Base-by-base conservation (phyloP, 257 asterid species). In the Solanum sitiens region DNA sequence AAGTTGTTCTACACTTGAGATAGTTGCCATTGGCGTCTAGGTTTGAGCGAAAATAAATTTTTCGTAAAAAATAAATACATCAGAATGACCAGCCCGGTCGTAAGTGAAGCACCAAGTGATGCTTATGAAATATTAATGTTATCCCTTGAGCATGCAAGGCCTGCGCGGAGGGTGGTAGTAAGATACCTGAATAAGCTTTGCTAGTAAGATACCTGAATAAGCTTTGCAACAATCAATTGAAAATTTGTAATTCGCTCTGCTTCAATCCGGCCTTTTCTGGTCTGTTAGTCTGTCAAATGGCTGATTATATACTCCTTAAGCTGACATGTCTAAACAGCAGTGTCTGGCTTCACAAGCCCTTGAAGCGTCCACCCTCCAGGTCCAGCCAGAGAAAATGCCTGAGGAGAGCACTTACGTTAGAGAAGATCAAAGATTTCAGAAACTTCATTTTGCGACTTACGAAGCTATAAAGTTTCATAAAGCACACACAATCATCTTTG, bases 331-430 rank as follows among this genome's bases (percentile, higher is more conserved):
- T 88, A 90, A 87, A 87, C 83, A 87, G 83, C 42, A 20, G 89
- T 88, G 45, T 94, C 94, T 10, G 98, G 99, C 90, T 92, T 95
- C 89, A 96, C 93, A 33, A 96, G 63, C 86, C 95, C 96, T 18
- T 92, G 95, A 86, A 96, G 95, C 90, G 92, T 94, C 99, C 99
- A 96, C 42, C 99, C 99, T 74, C 99, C 99, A 89, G 92, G 91
- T 87, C 99, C 98, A 65, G 98, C 98, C 87, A 91, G 84, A 50
- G 96, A 94, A 91, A 96, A 95, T 74, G 98, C 98, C 99, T 96
- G 94, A 50, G 37, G 33, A 47, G 20, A 18, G 30, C 45, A 50
- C 70, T 47, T 18, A 82, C 27, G 45, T 82, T 37, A 71, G 25
- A 88, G 63, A 83, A 70, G 91, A 90, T 32, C 30, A 88, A 88